phyloP scores from a whole-genome alignment of 495 filamentous ascomycete species.

The Astrothelium macrocarpum region DNA sequence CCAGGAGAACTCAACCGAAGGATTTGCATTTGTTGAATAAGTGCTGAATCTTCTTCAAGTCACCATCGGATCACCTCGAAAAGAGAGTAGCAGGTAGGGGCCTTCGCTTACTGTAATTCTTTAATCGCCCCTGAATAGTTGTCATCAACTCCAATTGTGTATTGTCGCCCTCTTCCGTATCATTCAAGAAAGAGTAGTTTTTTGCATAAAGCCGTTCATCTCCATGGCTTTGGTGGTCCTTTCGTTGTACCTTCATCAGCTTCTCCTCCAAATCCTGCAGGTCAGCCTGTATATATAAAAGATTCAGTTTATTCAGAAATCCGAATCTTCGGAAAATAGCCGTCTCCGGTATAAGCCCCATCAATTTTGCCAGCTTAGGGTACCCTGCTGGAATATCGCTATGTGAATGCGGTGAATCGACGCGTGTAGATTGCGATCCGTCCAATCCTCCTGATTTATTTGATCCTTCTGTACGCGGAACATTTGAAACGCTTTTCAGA shows the following conservation, averaged over 20 bases:
- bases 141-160: neutral
- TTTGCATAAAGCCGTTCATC: neutral
- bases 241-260: neutral
- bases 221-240: neutral
- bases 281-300: neutral
- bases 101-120: conserved; percentile 5
- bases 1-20: neutral
- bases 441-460: too few relatives aligned
- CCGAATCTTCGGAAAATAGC: neutral
- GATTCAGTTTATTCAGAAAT: neutral
- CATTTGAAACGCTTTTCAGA: too few relatives aligned
- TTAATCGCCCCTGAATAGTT: neutral
- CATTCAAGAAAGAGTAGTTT: neutral
- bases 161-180: neutral
- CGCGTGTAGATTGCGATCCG: too few relatives aligned
- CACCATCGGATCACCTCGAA: neutral
- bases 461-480: too few relatives aligned
- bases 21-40: conserved; percentile 1
- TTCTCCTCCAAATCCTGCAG: neutral
- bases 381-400: neutral
- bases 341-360: neutral
- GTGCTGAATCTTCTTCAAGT: neutral
- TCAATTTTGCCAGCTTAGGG: neutral
- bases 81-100: too few relatives aligned
- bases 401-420: too few relatives aligned